Evolutionary conservation across 192 early-diverging fungal genomes (phyloP), one percentile per base, ranked within the genome.

Genomic region (Haplosporangium gracile): DNA sequence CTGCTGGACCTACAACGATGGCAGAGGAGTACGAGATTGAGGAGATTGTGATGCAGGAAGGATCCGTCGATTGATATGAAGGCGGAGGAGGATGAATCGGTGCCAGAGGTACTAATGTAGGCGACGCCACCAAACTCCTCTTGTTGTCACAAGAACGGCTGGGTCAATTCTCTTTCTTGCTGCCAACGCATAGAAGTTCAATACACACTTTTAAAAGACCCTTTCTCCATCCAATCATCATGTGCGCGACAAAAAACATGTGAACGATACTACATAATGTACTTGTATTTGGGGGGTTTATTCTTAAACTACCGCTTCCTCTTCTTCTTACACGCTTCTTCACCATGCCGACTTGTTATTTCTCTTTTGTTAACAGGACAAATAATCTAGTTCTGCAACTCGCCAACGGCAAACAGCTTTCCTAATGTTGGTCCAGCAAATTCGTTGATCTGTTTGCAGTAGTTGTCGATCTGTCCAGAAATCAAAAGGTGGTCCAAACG

Each of bases 341-440:
- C 60, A 65, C 29, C 60, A 15, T 29, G 10, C 60, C 60, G 29
- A 4, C 0, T 65, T 26, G 60, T 15, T 65, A 65, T 63, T 29
- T 63, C 24, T 57, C 55, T 15, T 24, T 26, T 32, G 10, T 29
- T 57, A 53, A 74, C 20, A 53, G 43, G 34, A 74, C 53, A 74
- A 40, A 74, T 2, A 34, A 34, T 47, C 45, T 91, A 91, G 72
- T 94, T 93, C 78, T 96, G 95, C 77, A 97, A 93, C 72, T 93
- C 94, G 87, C 93, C 93, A 57, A 93, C 92, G 87, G 92, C 90
- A 89, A 95, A 99, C 93, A 99, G 93, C 92, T 97, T 97, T 79
- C 96, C 93, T 83, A 99, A 91, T n/a, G 93, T 95, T 38, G 98
- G 98, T 68, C 98, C 99, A 79, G 97, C 94, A 88, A 95, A 97